Conservation (phyloP, 2,329 filamentous ascomycete genomes). For the Chaetomium olivaceum region DNA sequence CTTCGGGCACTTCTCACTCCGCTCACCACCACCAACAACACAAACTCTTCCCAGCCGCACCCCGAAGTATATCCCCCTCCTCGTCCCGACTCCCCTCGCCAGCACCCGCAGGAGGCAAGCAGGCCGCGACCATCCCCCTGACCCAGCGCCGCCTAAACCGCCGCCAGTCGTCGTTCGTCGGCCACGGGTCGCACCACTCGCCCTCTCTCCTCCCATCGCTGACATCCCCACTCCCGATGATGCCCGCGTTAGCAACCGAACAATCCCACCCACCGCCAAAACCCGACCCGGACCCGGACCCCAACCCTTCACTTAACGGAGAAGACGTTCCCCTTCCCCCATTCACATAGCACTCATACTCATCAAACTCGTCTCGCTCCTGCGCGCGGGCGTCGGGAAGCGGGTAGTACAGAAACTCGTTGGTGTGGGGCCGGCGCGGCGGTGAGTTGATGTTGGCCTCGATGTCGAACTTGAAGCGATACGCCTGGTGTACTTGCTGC, state of each 20-base stretch:
- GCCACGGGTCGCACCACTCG: conserved; percentile 42
- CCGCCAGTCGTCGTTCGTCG: conserved; percentile 45
- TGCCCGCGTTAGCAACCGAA: background rate
- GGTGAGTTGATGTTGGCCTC: conserved; percentile 49
- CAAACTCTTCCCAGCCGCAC: background rate
- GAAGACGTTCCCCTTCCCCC: background rate
- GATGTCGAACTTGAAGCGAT: conserved; percentile 50
- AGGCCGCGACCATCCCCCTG: conserved; percentile 35
- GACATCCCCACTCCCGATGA: background rate
- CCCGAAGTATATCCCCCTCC: background rate
- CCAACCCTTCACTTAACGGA: too few species aligned
- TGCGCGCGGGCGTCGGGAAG: conserved; percentile 22
- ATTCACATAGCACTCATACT: conserved; percentile 11
- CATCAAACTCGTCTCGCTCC: conserved; percentile 27
- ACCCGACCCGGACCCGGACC: background rate
- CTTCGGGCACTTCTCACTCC: background rate
- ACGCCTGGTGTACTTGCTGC: conserved; percentile 44
- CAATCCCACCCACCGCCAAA: background rate
- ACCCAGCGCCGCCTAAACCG: conserved; percentile 41
- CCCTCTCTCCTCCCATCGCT: conserved; percentile 29
- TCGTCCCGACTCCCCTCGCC: background rate
- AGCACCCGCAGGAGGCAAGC: background rate
- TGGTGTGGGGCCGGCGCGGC: conserved; percentile 45
- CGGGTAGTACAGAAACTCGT: conserved; percentile 44
- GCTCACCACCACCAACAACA: background rate